Evolutionary conservation across 805 yeast species (phyloP).

Genomic region (Teunomyces aglyptinius): DNA sequence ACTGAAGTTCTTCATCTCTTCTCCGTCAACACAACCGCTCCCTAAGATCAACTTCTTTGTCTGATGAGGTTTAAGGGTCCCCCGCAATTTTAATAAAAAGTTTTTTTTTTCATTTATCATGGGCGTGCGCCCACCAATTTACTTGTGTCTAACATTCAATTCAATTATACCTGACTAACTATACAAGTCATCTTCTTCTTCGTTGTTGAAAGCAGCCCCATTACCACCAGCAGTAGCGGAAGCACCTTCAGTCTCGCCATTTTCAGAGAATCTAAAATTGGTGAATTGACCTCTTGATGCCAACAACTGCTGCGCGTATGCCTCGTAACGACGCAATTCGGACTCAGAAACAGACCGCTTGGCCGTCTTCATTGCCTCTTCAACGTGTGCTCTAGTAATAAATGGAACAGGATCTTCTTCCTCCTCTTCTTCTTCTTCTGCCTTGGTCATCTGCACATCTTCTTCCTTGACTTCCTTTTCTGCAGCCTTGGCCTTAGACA

Average conservation of each 20-base stretch:
- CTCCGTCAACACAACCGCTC: not conserved
- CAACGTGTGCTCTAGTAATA: constrained; percentile 90
- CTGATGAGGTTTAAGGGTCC: not conserved
- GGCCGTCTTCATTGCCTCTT: constrained; percentile 99
- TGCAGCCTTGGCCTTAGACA: constrained; percentile 38
- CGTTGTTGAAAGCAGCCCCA: constrained; percentile 45
- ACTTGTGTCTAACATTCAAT: not conserved
- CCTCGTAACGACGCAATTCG: constrained; percentile 97
- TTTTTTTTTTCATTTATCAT: not conserved
- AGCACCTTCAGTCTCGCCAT: constrained; percentile 16
- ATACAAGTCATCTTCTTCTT: constrained; percentile 38
- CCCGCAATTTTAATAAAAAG: not conserved
- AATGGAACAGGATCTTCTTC: constrained; percentile 94
- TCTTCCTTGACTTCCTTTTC: constrained; percentile 38
- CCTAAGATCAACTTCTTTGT: no score
- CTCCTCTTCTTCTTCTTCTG: constrained; percentile 57
- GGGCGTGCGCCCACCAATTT: not conserved
- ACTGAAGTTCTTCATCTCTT: constrained; percentile 19
- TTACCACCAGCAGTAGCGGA: constrained; percentile 21
- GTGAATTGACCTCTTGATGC: constrained; percentile 94
- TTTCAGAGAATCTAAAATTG: constrained; percentile 78
- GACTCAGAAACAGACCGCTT: constrained; percentile 96
- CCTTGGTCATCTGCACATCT: constrained; percentile 49
- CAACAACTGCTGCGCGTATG: constrained; percentile 94
- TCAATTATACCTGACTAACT: constrained; percentile 13